phyloP scores from a whole-genome alignment of 2,329 filamentous ascomycete species.

The Scortechinia acanthostroma region DNA sequence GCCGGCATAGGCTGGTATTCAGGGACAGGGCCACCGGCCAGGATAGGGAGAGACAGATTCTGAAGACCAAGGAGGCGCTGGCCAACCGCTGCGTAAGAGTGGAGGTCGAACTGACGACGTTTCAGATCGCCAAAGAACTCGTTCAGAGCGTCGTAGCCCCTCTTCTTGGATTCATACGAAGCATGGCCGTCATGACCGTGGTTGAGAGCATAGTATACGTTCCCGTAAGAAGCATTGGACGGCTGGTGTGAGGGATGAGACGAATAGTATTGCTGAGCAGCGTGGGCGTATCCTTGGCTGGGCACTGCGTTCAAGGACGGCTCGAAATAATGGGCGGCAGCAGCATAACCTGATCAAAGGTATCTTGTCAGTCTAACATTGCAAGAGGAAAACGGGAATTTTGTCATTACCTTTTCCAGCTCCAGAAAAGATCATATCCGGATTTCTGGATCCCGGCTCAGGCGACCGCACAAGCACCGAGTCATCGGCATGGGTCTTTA shows the following conservation, averaged over 20 bases:
- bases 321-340: slow-evolving; percentile 50
- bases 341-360: slow-evolving; percentile 39
- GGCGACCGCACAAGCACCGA: slow-evolving; percentile 54
- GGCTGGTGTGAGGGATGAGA: slow-evolving; percentile 42
- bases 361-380: slow-evolving; percentile 15
- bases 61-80: slow-evolving; percentile 80
- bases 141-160: slow-evolving; percentile 79
- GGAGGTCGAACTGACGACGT: slow-evolving; percentile 80
- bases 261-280: slow-evolving; percentile 73
- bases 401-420: background rate
- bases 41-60: slow-evolving; percentile 52
- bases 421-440: slow-evolving; percentile 7
- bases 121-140: slow-evolving; percentile 93
- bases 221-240: slow-evolving; percentile 23
- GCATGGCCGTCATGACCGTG: slow-evolving; percentile 23
- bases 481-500: slow-evolving; percentile 97
- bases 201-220: slow-evolving; percentile 60
- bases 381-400: slow-evolving; percentile 10
- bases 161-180: slow-evolving; percentile 69
- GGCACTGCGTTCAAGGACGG: slow-evolving; percentile 36
- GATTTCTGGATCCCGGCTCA: slow-evolving; percentile 15
- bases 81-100: slow-evolving; percentile 84
- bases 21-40: slow-evolving; percentile 36
- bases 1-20: slow-evolving; percentile 42
- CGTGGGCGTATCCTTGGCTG: slow-evolving; percentile 39